Evolutionary conservation across 2,329 filamentous ascomycete genomes (phyloP), one percentile per base, ranked within the genome.

Genomic region (Penicillium verrucosum): DNA sequence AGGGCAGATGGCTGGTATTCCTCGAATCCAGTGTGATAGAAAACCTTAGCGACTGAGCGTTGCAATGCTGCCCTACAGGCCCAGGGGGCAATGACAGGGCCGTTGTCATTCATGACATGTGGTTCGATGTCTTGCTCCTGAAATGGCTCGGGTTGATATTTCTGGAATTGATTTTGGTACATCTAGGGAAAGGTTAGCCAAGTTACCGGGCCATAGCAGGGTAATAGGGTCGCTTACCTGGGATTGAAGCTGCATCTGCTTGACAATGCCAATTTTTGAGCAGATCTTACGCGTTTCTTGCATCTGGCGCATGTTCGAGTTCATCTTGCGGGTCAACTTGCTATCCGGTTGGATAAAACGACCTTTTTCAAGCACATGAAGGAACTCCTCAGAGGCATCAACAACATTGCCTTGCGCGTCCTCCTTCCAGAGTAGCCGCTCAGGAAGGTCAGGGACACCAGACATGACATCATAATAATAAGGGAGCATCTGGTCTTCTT

Each of bases 221-320:
- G 56, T 9, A 30, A 44, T 56, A 30, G 7, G 36, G 47, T 8
- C 38, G 29, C 79, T 70, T 84, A 91, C 90, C 83, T 97, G 94
- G 50, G 92, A 90, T 73, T 99, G 94, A 52, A 97, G 85, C 76
- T 99, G 94, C 94, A 99, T 99, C 77, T 99, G 94, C 78, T 97
- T 99, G 72, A 99, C 94, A 60, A 99, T 91, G 47, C 90, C 88
- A 71, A 99, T 96, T 77, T 97, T 99, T 11, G 92, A 92, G 68
- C 92, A 96, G 30, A 99, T 83, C 71, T 97, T 97, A 65, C 94
- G 84, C 0, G 94, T 99, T 68, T 97, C 93, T 73, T 99, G 94
- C 82, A 99, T 92, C 70, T 97, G 92, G 59, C 86, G 85, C 75
- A 97, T 90, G 66, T 99, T 99, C 54, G 86, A 85, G 65, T 97